These are phyloP conservation scores for Bacidia gigantensis DNA, from an alignment of 495 filamentous ascomycete species.

Conservation along the genomic window DNA sequence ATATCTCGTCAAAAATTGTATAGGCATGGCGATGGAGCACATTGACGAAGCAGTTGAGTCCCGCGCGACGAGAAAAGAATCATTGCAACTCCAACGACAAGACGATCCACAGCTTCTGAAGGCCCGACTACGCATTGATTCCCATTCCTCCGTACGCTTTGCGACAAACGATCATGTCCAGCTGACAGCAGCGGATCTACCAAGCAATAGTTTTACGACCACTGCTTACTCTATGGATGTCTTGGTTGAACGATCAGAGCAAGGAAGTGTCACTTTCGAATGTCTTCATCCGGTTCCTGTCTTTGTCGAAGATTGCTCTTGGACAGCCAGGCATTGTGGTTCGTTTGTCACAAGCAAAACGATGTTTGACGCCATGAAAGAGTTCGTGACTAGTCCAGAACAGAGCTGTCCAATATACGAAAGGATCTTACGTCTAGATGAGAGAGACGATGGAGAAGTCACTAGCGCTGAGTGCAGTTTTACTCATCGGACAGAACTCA, in stretches of 20 bases:
- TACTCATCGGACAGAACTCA: constrained; percentile 19
- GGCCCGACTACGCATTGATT: constrained; percentile 29
- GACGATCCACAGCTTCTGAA: constrained; percentile 10
- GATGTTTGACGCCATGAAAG: constrained; percentile 31
- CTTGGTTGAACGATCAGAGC: constrained; percentile 24
- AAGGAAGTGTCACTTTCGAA: constrained; percentile 26
- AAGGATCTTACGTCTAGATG: constrained; percentile 19
- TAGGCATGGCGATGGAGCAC: constrained; percentile 36
- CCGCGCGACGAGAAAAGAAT: constrained; percentile 18
- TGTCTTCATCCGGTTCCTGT: constrained; percentile 31
- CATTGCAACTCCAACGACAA: constrained; percentile 20
- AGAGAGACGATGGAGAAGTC: background rate
- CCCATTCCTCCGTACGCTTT: constrained; percentile 14
- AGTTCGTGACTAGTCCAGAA: constrained; percentile 21
- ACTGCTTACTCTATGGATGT: constrained; percentile 28
- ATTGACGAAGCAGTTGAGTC: constrained; percentile 25
- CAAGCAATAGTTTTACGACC: constrained; percentile 22
- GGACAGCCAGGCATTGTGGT: constrained; percentile 30
- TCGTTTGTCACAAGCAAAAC: constrained; percentile 34
- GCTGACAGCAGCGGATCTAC: constrained; percentile 25
- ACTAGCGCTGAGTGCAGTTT: background rate
- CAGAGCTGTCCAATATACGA: constrained; percentile 24
- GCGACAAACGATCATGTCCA: constrained; percentile 27
- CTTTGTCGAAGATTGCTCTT: constrained; percentile 30
- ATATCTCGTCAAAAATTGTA: constrained; percentile 26